phyloP scores from a whole-genome alignment of 1,139 yeast species.

The Suhomyces chickasaworum region DNA sequence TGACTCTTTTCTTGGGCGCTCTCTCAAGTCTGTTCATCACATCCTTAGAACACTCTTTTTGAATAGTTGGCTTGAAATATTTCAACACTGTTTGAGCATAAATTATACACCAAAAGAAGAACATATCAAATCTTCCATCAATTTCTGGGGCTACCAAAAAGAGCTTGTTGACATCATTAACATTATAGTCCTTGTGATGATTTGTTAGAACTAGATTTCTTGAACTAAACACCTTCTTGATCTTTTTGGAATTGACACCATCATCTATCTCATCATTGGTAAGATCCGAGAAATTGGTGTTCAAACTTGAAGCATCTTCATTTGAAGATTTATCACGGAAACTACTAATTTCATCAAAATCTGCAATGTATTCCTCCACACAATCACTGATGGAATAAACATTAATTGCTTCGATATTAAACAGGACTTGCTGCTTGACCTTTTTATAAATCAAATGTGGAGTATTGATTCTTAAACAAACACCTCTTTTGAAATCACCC shows the following conservation, averaged over 20 bases:
- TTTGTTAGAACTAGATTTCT: conserved; percentile 33
- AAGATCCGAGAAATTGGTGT: conserved; percentile 27
- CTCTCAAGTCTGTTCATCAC: conserved; percentile 30
- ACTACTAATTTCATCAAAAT: conserved; percentile 33
- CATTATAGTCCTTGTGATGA: conserved; percentile 16
- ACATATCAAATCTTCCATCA: conserved; percentile 45
- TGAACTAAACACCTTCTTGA: conserved; percentile 38
- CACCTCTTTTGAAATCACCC: conserved; percentile 44
- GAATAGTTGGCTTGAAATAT: conserved; percentile 39
- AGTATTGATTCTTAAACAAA: conserved; percentile 32
- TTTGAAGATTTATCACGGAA: conserved; percentile 18
- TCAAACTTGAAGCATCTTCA: conserved; percentile 41
- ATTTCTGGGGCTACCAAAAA: conserved; percentile 36
- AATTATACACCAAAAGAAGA: conserved; percentile 46
- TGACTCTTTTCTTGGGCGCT: conserved; percentile 23
- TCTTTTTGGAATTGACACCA: conserved; percentile 25
- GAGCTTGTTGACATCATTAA: conserved; percentile 31
- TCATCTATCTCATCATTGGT: conserved; percentile 17
- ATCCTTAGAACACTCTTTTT: conserved; percentile 31
- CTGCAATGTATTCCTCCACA: conserved; percentile 37
- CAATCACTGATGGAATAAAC: conserved; percentile 46
- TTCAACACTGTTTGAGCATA: conserved; percentile 43
- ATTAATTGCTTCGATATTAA: conserved; percentile 27
- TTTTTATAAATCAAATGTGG: conserved; percentile 27
- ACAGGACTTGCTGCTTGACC: conserved; percentile 23